Evolutionary conservation across 495 filamentous ascomycete genomes (phyloP).

Genomic region (Hypoxylon crocopeplum): DNA sequence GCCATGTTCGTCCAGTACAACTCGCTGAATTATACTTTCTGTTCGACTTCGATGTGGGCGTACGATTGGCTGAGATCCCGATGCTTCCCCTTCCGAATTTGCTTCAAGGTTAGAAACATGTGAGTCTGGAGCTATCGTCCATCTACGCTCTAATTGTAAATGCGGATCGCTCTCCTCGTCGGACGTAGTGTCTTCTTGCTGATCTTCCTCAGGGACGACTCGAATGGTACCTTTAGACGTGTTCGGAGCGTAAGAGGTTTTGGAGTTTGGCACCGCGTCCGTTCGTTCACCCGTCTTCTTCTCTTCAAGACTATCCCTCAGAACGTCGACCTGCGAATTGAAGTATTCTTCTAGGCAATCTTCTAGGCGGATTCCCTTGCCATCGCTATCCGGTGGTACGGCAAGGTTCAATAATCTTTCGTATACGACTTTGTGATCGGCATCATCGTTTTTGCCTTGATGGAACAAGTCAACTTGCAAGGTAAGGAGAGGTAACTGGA

Average conservation of each 20-base stretch:
- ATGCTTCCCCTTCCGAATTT: constrained; percentile 22
- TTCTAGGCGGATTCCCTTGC: constrained; percentile 75
- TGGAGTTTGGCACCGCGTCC: neutral
- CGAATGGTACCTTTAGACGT: constrained; percentile 46
- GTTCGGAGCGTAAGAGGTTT: constrained; percentile 14
- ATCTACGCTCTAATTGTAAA: constrained; percentile 39
- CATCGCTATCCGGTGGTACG: constrained; percentile 69
- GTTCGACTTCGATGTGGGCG: constrained; percentile 47
- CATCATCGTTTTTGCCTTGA: constrained; percentile 78
- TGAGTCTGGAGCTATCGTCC: constrained; percentile 42
- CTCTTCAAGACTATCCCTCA: constrained; percentile 67
- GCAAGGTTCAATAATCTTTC: constrained; percentile 92
- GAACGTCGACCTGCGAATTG: constrained; percentile 92
- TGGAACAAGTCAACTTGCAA: constrained; percentile 96
- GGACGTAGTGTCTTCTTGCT: constrained; percentile 10
- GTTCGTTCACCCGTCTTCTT: constrained; percentile 50
- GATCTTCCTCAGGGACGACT: constrained; percentile 44
- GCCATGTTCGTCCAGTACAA: constrained; percentile 49
- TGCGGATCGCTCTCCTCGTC: constrained; percentile 6
- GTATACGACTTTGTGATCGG: constrained; percentile 93
- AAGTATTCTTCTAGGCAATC: constrained; percentile 94
- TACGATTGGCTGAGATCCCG: constrained; percentile 24
- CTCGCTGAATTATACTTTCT: constrained; percentile 57
- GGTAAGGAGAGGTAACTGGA: constrained; percentile 87
- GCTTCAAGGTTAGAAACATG: constrained; percentile 23